phyloP scores from a whole-genome alignment of 2,329 filamentous ascomycete genomes.

The Rugonectria rugulosa region DNA sequence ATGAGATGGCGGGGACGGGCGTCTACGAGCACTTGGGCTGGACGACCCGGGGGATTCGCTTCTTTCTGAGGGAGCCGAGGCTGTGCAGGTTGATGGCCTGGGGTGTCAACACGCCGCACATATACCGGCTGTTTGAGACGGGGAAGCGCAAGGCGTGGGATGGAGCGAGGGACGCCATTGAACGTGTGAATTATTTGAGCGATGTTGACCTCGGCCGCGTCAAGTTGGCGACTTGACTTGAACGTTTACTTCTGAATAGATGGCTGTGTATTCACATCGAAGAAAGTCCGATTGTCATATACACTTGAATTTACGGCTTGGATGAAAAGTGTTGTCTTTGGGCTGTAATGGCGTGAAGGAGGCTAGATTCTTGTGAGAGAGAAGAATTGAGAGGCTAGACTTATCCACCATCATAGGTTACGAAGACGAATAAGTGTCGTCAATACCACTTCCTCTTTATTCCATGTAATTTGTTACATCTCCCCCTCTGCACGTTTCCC shows the following conservation, averaged over 20 bases:
- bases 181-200: constrained; percentile 24
- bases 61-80: constrained; percentile 47
- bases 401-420: too few relatives aligned
- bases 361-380: too few relatives aligned
- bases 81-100: constrained; percentile 46
- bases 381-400: too few relatives aligned
- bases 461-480: too few relatives aligned
- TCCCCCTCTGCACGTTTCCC: too few relatives aligned
- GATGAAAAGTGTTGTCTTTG: too few relatives aligned
- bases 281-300: too few relatives aligned
- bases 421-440: too few relatives aligned
- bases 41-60: constrained; percentile 46
- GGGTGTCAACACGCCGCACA: constrained; percentile 49
- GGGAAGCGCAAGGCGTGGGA: constrained; percentile 48
- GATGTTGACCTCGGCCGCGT: constrained; percentile 19
- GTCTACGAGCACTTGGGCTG: constrained; percentile 49
- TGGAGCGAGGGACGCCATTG: constrained; percentile 44
- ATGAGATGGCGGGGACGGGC: constrained; percentile 50
- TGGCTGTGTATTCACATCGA: too few relatives aligned
- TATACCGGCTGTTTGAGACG: constrained; percentile 48
- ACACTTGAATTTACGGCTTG: too few relatives aligned
- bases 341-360: too few relatives aligned
- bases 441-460: too few relatives aligned
- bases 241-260: not conserved
- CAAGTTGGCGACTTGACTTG: constrained; percentile 13